Percentiles rank a stretch among this genome's conserved stretches.
Conservation (phyloP, 1,284 basidiomycete genomes). For the Violaceomyces palustris region DNA sequence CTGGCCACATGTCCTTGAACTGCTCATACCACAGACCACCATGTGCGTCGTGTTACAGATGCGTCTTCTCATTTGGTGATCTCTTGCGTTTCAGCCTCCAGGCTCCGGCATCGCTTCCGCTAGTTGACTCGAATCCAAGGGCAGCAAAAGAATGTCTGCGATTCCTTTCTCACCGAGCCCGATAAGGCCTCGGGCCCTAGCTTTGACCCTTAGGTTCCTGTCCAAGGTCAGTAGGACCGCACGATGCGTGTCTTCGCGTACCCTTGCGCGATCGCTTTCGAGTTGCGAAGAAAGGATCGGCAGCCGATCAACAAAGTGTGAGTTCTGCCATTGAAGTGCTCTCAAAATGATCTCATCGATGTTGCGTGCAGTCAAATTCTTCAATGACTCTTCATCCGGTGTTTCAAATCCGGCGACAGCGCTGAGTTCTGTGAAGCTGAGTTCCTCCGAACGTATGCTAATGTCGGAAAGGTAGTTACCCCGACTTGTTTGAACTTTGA, state of each 20-base stretch:
- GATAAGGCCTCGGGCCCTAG: constrained; percentile 67
- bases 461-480: constrained; percentile 88
- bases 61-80: too few species aligned
- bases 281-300: constrained; percentile 58
- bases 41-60: too few species aligned
- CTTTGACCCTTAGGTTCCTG: constrained; percentile 62
- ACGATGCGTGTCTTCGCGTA: constrained; percentile 62
- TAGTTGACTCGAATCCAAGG: too few species aligned
- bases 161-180: constrained; percentile 61
- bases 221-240: constrained; percentile 86
- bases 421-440: too few species aligned
- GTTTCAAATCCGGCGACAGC: too few species aligned
- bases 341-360: constrained; percentile 94
- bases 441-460: constrained; percentile 75
- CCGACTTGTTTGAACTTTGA: constrained; percentile 90
- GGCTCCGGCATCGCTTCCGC: too few species aligned
- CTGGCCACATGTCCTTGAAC: too few species aligned
- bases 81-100: too few species aligned
- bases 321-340: constrained; percentile 83
- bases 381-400: too few species aligned
- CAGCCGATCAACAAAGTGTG: constrained; percentile 83
- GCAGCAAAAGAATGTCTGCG: too few species aligned
- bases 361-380: constrained; percentile 61
- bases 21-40: too few species aligned
- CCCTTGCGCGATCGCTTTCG: constrained; percentile 48